Evolutionary conservation across 2,329 filamentous ascomycete species (phyloP).

Genomic region (Penicillium hesseltinei): DNA sequence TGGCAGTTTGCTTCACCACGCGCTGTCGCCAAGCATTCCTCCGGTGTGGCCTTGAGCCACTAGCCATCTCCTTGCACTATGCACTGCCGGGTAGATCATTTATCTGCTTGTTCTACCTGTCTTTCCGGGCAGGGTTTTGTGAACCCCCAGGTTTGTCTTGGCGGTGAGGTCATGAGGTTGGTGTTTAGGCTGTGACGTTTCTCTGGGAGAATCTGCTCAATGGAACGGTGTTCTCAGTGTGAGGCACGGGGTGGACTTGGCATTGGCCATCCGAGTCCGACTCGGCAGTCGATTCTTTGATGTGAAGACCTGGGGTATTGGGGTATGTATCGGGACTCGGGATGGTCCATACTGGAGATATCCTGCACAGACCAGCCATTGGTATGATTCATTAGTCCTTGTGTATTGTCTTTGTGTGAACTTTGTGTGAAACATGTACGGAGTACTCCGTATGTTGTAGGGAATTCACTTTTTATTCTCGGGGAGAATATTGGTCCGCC

Average conservation of each 20-base stretch:
- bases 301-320: not conserved
- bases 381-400: not conserved
- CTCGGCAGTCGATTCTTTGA: not conserved
- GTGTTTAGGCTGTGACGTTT: not conserved
- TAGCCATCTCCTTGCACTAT: not conserved
- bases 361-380: not conserved
- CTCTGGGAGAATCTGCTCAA: not conserved
- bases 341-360: not conserved
- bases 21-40: conserved; percentile 13
- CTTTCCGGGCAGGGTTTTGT: not conserved
- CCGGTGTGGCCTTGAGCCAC: not conserved
- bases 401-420: not conserved
- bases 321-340: not conserved
- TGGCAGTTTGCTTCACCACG: conserved; percentile 6
- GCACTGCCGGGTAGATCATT: conserved; percentile 9
- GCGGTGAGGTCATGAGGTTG: not conserved
- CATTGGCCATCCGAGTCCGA: not conserved
- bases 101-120: conserved; percentile 7
- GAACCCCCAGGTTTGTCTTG: not conserved
- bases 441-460: no score
- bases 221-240: not conserved
- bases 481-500: not conserved
- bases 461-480: not conserved
- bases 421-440: not conserved
- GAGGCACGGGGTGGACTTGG: conserved; percentile 5